These are phyloP conservation scores for Trichaptum fuscoviolaceum DNA, from an alignment of 768 basidiomycete genomes.

Conservation along the genomic window DNA sequence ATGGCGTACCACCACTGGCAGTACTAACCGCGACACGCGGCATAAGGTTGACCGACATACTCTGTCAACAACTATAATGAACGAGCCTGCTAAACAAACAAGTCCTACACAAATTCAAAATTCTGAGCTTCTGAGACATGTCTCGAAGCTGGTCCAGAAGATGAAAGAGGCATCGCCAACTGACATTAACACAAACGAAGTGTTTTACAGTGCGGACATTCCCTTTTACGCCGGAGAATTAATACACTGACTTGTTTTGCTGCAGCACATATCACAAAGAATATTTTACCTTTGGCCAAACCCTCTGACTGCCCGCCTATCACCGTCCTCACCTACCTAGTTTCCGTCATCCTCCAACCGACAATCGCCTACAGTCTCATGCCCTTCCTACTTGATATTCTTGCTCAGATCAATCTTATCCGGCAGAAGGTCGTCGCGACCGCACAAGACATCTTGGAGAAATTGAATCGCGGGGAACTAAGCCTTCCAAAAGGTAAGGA, in stretches of 20 bases:
- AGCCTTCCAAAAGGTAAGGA: background rate
- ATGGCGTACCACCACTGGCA: too few species aligned
- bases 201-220: background rate
- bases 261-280: background rate
- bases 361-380: background rate
- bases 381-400: background rate
- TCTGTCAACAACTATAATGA: background rate
- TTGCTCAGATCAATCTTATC: background rate
- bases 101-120: background rate
- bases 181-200: background rate
- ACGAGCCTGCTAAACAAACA: background rate
- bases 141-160: background rate
- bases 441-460: background rate
- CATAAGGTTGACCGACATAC: too few species aligned
- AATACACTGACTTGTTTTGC: background rate
- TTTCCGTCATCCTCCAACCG: background rate
- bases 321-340: background rate
- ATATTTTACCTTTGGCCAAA: background rate
- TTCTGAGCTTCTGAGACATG: background rate
- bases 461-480: background rate
- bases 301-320: background rate
- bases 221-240: background rate
- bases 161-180: background rate
- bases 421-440: background rate
- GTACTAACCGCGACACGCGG: background rate